These are phyloP conservation scores for Periconia sp. DNA, from an alignment of 2,329 filamentous ascomycete genomes.

Conservation along the genomic window DNA sequence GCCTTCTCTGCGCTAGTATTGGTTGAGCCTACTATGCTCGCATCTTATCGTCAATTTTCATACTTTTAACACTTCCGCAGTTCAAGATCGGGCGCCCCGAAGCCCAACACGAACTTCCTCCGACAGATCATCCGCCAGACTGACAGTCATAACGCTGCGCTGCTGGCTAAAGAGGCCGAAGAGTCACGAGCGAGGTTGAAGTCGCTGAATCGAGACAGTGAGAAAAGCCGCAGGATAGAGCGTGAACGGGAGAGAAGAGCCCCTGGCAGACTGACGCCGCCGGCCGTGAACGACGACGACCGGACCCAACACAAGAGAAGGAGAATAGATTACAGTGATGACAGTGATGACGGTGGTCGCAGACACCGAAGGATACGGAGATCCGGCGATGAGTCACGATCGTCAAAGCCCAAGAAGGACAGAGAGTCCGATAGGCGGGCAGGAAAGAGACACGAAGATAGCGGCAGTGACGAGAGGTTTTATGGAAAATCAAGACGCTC, in stretches of 20 bases:
- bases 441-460: slow-evolving; percentile 12
- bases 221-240: slow-evolving; percentile 15
- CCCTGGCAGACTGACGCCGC: slow-evolving; percentile 29
- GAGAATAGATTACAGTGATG: slow-evolving; percentile 24
- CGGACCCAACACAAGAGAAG: slow-evolving; percentile 18
- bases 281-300: slow-evolving; percentile 23
- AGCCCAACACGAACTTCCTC: slow-evolving; percentile 90
- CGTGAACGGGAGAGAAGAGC: slow-evolving; percentile 21
- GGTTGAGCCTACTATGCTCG: slow-evolving; percentile 11
- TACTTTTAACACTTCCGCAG: slow-evolving; percentile 41
- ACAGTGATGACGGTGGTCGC: slow-evolving; percentile 19
- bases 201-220: slow-evolving; percentile 28
- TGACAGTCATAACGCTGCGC: slow-evolving; percentile 84
- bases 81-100: slow-evolving; percentile 72
- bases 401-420: slow-evolving; percentile 9
- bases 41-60: background rate
- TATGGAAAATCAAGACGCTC: slow-evolving; percentile 21
- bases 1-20: slow-evolving; percentile 5
- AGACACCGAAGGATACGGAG: slow-evolving; percentile 14
- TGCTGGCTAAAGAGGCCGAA: slow-evolving; percentile 82
- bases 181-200: slow-evolving; percentile 76
- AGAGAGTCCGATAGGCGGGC: slow-evolving; percentile 19
- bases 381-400: slow-evolving; percentile 7
- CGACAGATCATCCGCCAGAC: slow-evolving; percentile 88
- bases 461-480: slow-evolving; percentile 16